Percentiles rank a stretch among this genome's conserved stretches.
Evolutionary conservation across 2,329 filamentous ascomycete genomes (phyloP).

Genomic region (Epichloe scottii): DNA sequence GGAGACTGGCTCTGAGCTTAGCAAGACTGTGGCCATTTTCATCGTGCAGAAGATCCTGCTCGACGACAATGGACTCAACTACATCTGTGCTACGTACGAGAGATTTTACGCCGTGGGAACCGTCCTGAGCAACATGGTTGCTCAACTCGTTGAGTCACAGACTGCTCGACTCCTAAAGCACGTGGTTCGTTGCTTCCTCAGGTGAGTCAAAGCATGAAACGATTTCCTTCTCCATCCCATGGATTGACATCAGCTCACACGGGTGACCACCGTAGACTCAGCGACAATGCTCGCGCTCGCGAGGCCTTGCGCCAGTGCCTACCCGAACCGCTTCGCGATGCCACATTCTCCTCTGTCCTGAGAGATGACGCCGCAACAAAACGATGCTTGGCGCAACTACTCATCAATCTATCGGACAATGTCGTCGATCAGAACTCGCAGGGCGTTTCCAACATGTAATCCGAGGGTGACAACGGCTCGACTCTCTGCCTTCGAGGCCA

Average conservation of each 20-base stretch:
- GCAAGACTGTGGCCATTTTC: constrained; percentile 98
- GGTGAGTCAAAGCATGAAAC: constrained; percentile 41
- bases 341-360: constrained; percentile 91
- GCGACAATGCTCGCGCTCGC: constrained; percentile 88
- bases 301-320: constrained; percentile 93
- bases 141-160: constrained; percentile 92
- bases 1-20: constrained; percentile 96
- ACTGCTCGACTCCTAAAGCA: constrained; percentile 93
- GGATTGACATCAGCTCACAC: constrained; percentile 9
- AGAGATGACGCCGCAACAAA: constrained; percentile 96
- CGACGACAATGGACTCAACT: constrained; percentile 91
- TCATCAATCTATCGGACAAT: constrained; percentile 92
- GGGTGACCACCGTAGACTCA: constrained; percentile 46
- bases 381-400: constrained; percentile 87
- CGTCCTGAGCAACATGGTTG: constrained; percentile 97
- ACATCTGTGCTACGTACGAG: constrained; percentile 98
- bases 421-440: constrained; percentile 40
- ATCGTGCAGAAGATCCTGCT: constrained; percentile 98
- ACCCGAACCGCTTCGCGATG: constrained; percentile 94
- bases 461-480: constrained; percentile 4
- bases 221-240: background rate
- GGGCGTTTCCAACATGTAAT: constrained; percentile 23
- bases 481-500: background rate
- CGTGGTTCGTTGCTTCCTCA: constrained; percentile 90
- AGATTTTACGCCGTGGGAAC: constrained; percentile 97